Conservation (phyloP, 2,329 filamentous ascomycete species). For the Neonectria sp. region DNA sequence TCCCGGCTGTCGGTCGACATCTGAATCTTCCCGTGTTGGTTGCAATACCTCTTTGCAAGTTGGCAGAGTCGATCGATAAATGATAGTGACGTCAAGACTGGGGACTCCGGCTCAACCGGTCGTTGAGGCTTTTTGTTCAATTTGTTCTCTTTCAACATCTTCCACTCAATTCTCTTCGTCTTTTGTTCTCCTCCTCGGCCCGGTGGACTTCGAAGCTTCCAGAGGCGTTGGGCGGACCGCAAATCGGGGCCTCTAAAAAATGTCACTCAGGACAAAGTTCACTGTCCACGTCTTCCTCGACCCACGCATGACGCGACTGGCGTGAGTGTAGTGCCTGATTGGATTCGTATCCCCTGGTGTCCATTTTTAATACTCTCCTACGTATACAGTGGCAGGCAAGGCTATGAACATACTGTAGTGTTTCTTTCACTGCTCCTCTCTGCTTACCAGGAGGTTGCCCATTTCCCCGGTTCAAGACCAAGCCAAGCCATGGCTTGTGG, state of each 20-base stretch:
- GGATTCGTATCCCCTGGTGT: constrained; percentile 1
- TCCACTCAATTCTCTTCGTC: background rate
- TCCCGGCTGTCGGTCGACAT: background rate
- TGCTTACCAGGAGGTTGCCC: background rate
- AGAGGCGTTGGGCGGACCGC: background rate
- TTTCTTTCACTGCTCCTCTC: background rate
- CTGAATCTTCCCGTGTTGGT: too few relatives aligned
- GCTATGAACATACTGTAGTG: background rate
- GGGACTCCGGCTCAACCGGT: background rate
- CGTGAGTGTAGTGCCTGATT: constrained; percentile 10
- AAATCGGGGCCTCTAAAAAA: background rate
- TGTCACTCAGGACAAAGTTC: constrained; percentile 6
- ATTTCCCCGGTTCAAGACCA: background rate
- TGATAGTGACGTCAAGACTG: background rate
- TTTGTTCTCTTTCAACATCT: background rate
- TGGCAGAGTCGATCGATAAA: background rate
- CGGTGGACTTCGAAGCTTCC: constrained; percentile 2
- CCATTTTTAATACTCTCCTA: background rate
- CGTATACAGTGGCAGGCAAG: background rate
- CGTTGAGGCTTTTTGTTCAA: background rate
- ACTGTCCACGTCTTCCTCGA: constrained; percentile 36
- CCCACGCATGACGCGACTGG: constrained; percentile 36
- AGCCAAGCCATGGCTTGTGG: constrained; percentile 2
- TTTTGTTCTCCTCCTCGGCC: background rate
- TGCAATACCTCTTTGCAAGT: too few relatives aligned